Evolutionary conservation across 768 basidiomycete species (phyloP), one percentile per base, ranked within the genome.

Genomic region (Neoboletus magnificus): DNA sequence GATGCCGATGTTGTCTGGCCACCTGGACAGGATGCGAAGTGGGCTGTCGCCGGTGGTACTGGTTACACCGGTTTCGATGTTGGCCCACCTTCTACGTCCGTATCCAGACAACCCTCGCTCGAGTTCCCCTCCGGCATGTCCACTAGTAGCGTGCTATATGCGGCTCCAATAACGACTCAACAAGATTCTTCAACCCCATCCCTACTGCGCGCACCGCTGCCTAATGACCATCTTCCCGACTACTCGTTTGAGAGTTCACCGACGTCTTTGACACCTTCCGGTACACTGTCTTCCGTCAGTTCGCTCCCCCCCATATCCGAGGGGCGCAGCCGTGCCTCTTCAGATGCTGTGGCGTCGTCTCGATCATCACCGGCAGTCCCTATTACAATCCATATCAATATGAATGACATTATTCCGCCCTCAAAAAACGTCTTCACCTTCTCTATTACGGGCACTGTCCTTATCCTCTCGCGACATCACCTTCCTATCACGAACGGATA

Each of bases 21-120:
- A 7, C 71, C 78, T 11, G 83, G 77, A 7, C 67, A 69, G 52
- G 69, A 80, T 51, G 56, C 63, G 5, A 75, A 76, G 59, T 93
- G 90, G 90, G 72, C 75, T 32, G 74, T 91, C 23, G 74, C 71
- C 20, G 89, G 89, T 35, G 82, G 81, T 6, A 64, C 71, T 56
- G 90, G 87, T 4, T 91, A 83, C 60, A 90, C 86, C 1, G 90
- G 91, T 1, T 89, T 83, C 56, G 81, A 86, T 62, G 71, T 82
- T 50, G 84, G 80, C 1, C 68, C 73, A 13, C 72, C 76, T 0
- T 66, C 73, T 27, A 66, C 69, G 27, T 61, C 67, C 13, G 29
- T 68, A 42, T 80, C 82, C 43, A 73, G 82, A 60, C 77, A 80
- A 50, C 73, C 79, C 45, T 81, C 82, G 7, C 56, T 79, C 20